phyloP scores from a whole-genome alignment of 2,329 filamentous ascomycete species.

The Lecanicillium sp. region DNA sequence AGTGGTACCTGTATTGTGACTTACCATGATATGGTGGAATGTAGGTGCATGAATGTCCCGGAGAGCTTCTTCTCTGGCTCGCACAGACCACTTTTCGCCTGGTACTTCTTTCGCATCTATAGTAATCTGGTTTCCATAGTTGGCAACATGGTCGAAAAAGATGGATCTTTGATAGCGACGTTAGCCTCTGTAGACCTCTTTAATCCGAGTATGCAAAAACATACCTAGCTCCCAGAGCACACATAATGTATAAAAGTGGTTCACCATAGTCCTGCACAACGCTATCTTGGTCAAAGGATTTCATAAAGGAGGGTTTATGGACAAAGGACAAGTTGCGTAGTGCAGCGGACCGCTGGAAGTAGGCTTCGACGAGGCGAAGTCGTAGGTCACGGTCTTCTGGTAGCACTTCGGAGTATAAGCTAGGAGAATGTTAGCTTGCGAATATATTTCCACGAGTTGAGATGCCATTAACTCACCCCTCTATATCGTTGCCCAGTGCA shows the following conservation, averaged over 20 bases:
- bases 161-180: constrained; percentile 7
- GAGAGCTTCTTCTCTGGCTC: constrained; percentile 12
- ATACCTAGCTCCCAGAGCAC: constrained; percentile 16
- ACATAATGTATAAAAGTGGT: constrained; percentile 16
- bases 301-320: constrained; percentile 16
- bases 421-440: constrained; percentile 4
- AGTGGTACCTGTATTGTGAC: neutral
- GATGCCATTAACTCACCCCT: neutral
- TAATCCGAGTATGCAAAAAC: too few relatives aligned
- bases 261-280: constrained; percentile 15
- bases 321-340: constrained; percentile 16
- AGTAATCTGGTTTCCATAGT: neutral
- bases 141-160: constrained; percentile 11
- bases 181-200: neutral
- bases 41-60: constrained; percentile 12
- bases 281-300: constrained; percentile 14
- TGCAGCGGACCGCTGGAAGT: constrained; percentile 15
- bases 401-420: constrained; percentile 11
- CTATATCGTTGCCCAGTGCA: too few relatives aligned
- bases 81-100: constrained; percentile 13
- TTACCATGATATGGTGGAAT: constrained; percentile 15
- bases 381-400: constrained; percentile 11
- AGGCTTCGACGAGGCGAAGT: constrained; percentile 11
- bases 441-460: too few relatives aligned
- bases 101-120: constrained; percentile 8